phyloP scores from a whole-genome alignment of 257 asterid genomes.

The Voacanga thouarsii region DNA sequence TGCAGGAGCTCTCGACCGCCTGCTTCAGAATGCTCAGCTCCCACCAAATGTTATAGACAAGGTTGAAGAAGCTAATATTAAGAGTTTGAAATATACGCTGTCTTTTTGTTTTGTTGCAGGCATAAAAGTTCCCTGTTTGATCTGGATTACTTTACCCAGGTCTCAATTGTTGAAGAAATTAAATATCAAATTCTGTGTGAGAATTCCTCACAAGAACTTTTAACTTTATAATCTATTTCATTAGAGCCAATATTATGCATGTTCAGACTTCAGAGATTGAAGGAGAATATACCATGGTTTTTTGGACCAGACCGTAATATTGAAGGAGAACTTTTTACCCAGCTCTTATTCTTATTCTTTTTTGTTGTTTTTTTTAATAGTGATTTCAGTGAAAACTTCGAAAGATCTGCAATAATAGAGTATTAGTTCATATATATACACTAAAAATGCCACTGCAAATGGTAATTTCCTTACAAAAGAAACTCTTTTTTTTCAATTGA shows the following conservation, averaged over 20 bases:
- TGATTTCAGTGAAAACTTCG: no score
- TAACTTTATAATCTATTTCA: background rate
- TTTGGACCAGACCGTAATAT: no score
- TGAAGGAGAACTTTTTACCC: no score
- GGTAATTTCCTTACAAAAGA: no score
- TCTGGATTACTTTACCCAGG: background rate
- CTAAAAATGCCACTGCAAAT: no score
- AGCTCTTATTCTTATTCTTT: no score
- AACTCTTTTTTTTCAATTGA: no score
- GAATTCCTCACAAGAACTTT: background rate
- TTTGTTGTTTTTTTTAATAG: no score
- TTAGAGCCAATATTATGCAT: background rate
- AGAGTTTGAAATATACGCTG: slow-evolving; percentile 80
- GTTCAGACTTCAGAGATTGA: no score
- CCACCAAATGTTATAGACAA: slow-evolving; percentile 68
- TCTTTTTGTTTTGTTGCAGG: slow-evolving; percentile 11
- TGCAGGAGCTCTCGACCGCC: slow-evolving; percentile 90
- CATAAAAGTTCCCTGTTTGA: background rate
- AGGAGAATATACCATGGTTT: no score
- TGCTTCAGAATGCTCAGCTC: slow-evolving; percentile 71
- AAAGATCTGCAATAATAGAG: no score
- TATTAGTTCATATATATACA: no score
- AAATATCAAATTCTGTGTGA: background rate
- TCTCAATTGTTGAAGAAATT: background rate
- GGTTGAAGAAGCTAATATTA: slow-evolving; percentile 64